Conservation (phyloP, 1,139 yeast genomes). For the Petasospora rhodanensis region DNA sequence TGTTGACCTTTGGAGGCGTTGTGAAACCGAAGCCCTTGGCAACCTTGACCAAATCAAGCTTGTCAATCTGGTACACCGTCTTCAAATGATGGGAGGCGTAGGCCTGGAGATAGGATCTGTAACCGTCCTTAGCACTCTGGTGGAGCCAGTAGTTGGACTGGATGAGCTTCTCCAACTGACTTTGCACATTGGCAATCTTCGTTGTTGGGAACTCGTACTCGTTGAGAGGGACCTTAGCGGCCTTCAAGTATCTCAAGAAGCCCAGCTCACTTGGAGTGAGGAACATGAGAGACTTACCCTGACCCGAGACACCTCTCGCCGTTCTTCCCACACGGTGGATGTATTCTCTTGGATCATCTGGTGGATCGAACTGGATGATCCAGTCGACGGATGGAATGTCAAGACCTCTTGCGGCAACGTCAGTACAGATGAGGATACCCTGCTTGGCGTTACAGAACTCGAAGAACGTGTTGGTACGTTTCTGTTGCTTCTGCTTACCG, state of each 20-base stretch:
- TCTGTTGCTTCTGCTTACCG: slow-evolving; percentile 98
- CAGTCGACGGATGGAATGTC: slow-evolving; percentile 97
- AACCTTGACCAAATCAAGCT: slow-evolving; percentile 87
- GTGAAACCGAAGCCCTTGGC: slow-evolving; percentile 94
- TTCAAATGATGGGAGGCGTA: slow-evolving; percentile 95
- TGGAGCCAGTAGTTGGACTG: slow-evolving; percentile 91
- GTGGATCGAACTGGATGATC: slow-evolving; percentile 85
- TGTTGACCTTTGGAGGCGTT: slow-evolving; percentile 95
- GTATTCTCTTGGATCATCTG: slow-evolving; percentile 89
- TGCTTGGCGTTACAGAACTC: slow-evolving; percentile 96
- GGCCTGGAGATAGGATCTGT: slow-evolving; percentile 93
- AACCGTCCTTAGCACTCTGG: slow-evolving; percentile 96
- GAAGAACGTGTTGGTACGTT: slow-evolving; percentile 94
- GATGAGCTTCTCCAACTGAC: slow-evolving; percentile 86
- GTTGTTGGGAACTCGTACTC: slow-evolving; percentile 94
- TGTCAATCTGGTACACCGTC: slow-evolving; percentile 93
- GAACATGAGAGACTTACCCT: slow-evolving; percentile 93
- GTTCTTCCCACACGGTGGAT: slow-evolving; percentile 98
- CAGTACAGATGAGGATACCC: slow-evolving; percentile 91
- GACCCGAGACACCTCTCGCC: slow-evolving; percentile 91
- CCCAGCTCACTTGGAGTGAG: slow-evolving; percentile 92
- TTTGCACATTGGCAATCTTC: slow-evolving; percentile 93
- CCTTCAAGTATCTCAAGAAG: slow-evolving; percentile 86
- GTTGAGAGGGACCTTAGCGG: slow-evolving; percentile 94
- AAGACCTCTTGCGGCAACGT: slow-evolving; percentile 99